Evolutionary conservation across 2,329 filamentous ascomycete genomes (phyloP).

Genomic region (Rhynchosporium agropyri): DNA sequence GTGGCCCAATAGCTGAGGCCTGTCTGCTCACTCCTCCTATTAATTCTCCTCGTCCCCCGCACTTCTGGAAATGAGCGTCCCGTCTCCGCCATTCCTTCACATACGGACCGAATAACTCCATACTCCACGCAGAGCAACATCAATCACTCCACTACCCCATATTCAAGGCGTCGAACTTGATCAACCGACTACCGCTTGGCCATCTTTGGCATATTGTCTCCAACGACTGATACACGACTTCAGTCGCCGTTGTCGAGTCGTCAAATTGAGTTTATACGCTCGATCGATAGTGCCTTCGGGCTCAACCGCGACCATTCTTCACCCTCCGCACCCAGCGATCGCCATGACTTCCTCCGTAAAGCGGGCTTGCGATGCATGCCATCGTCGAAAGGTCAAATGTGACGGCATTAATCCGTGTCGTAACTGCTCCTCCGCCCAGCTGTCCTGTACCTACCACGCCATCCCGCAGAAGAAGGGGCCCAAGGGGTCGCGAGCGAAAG

Average conservation of each 20-base stretch:
- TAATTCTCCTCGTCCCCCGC: conserved; percentile 24
- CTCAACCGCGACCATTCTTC: conserved; percentile 18
- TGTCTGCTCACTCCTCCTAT: conserved; percentile 8
- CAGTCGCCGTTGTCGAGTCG: background rate
- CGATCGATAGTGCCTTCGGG: conserved; percentile 14
- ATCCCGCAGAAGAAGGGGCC: conserved; percentile 77
- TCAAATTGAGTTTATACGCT: conserved; percentile 13
- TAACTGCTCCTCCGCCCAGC: conserved; percentile 68
- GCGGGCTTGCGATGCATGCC: conserved; percentile 72
- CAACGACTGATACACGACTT: conserved; percentile 16
- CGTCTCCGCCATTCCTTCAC: conserved; percentile 30
- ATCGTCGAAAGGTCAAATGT: conserved; percentile 75
- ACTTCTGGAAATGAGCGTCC: conserved; percentile 25
- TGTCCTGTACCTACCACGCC: conserved; percentile 74
- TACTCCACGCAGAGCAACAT: conserved; percentile 24
- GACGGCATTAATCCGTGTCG: conserved; percentile 71
- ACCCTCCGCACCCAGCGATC: conserved; percentile 20
- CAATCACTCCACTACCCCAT: conserved; percentile 31
- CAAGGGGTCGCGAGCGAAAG: conserved; percentile 73
- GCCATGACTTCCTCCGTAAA: conserved; percentile 46
- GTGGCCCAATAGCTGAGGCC: conserved; percentile 15
- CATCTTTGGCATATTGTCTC: background rate
- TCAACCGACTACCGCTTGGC: conserved; percentile 11
- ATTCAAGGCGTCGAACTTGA: conserved; percentile 17
- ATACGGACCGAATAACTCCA: conserved; percentile 38